Base-by-base conservation (phyloP, 768 basidiomycete species). In the Naganishia vaughanmartiniae region DNA sequence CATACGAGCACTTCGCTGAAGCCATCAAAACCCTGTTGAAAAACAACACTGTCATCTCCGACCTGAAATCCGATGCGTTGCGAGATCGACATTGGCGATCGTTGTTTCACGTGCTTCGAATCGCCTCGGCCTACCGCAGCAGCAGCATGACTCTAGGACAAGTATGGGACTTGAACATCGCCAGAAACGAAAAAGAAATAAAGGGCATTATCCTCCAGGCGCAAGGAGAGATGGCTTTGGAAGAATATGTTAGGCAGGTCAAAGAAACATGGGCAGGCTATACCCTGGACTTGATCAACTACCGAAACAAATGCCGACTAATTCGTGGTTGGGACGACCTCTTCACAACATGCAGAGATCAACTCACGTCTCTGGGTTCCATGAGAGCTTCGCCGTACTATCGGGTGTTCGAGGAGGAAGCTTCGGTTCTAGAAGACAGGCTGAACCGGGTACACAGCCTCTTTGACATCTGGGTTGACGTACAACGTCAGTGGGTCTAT, bases 361-460 rank as follows among this genome's bases (percentile, higher is more conserved):
- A 99, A 78, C 79, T 98, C 76, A 98, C 96, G 78, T 97, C 95
- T 0, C 85, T 99, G 48, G 87, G 88, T 2, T 94, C 96, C 1
- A 99, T 99, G 96, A 95, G 94, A 79, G 82, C 96, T 33, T 99
- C 96, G 10, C 96, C 96, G 0, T 97, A 98, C 78, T 98, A 97
- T 82, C 94, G 96, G 86, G 76, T 80, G 21, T 83, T 83, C 65
- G 83, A 84, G 71, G 83, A 83, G 56, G 83, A 83, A 69, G 82
- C 93, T 28, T 87, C 89, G 54, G 88, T 92, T 26, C 96, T 94
- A 93, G 94, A 96, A 80, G 93, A 95, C 81, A 95, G 93, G 82
- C 86, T 97, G 21, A 98, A 97, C 81, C 87, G 93, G 46, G 90
- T 98, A 45, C 95, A 98, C 76, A 93, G 96, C 36, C 86, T 99